phyloP scores from a whole-genome alignment of 2,329 filamentous ascomycete species.

The Sporothrix sp. region DNA sequence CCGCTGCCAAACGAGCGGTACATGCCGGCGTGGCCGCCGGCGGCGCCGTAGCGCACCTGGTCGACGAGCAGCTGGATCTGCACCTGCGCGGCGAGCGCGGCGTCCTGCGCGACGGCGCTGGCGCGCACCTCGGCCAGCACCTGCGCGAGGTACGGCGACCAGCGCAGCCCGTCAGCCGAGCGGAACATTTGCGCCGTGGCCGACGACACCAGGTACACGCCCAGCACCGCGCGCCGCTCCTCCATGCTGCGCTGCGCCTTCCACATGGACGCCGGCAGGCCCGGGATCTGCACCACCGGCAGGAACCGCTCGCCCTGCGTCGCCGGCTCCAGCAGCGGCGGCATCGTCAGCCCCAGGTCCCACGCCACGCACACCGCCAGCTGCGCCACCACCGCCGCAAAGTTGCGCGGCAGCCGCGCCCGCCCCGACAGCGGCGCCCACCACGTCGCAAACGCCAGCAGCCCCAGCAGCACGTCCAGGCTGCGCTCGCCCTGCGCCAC shows the following conservation, averaged over 20 bases:
- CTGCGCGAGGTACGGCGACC: conserved; percentile 50
- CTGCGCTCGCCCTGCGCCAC: conserved; percentile 36
- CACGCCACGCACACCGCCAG: conserved; percentile 33
- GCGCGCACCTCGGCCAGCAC: conserved; percentile 38
- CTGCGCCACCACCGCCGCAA: conserved; percentile 32
- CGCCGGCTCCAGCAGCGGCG: background rate
- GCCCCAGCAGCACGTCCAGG: conserved; percentile 42
- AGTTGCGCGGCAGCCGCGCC: conserved; percentile 22
- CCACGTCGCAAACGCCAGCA: conserved; percentile 39
- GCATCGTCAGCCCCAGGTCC: conserved; percentile 35
- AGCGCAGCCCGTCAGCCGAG: conserved; percentile 41
- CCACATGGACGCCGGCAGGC: conserved; percentile 7
- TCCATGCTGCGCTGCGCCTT: conserved; percentile 33
- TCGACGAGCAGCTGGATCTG: conserved; percentile 33
- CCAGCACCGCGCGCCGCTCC: conserved; percentile 38
- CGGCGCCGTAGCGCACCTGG: conserved; percentile 17
- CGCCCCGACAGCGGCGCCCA: background rate
- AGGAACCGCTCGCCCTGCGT: background rate
- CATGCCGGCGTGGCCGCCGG: background rate
- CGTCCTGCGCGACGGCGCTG: conserved; percentile 40
- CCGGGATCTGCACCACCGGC: background rate
- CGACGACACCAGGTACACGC: conserved; percentile 33
- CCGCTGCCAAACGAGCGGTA: background rate
- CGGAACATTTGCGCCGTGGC: conserved; percentile 27
- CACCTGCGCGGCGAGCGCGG: conserved; percentile 34